Base-by-base conservation (phyloP, 768 basidiomycete species). In the Rhodotorula sphaerocarpa region DNA sequence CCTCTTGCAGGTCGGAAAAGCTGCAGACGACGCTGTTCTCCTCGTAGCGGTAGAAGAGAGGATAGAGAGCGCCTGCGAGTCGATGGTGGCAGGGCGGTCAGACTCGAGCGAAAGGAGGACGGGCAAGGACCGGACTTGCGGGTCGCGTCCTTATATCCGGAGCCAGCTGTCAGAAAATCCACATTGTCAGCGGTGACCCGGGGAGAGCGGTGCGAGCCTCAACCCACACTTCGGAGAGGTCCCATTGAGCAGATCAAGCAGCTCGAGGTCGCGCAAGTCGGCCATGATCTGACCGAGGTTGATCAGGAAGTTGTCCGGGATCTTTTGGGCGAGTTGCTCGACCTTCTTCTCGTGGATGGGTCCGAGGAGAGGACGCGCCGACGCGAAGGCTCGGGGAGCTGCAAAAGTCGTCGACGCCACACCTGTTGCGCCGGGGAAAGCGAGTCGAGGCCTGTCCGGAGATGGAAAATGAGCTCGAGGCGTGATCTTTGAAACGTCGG, bases 241-340 rank as follows among this genome's bases (percentile, higher is more conserved):
- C 1, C 34, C 30, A 25, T 34, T 39, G 12, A 55, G 12, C 36
- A 57, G 5, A 23, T 61, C 65, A 15, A 61, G 52, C 45, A 61
- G 28, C 47, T 66, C 65, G 31, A 66, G 47, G 30, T 66, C 59
- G 16, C 56, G 30, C 27, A 66, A 30, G 52, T 66, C 65, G 31
- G 43, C 46, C 59, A 66, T 66, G 55, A 61, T 58, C 52, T 28
- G 39, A 16, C 7, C 3, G 6, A 66, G 45, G 39, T 61, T 47
- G 30, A 66, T 28, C 46, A 53, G 36, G 5, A 16, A 25, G n/a
- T 54, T 46, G 20, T 30, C 31, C 2, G 47, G 10, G 27, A 64
- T 41, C 53, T 50, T 44, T 2, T 10, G 0, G 18, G 47, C n/a
- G 46, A 18, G 21, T 7, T 23, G 46, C 47, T 3, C 57, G 51